Evolutionary conservation across 192 early-diverging fungal species (phyloP).

Genomic region (Entomortierella chlamydospora): DNA sequence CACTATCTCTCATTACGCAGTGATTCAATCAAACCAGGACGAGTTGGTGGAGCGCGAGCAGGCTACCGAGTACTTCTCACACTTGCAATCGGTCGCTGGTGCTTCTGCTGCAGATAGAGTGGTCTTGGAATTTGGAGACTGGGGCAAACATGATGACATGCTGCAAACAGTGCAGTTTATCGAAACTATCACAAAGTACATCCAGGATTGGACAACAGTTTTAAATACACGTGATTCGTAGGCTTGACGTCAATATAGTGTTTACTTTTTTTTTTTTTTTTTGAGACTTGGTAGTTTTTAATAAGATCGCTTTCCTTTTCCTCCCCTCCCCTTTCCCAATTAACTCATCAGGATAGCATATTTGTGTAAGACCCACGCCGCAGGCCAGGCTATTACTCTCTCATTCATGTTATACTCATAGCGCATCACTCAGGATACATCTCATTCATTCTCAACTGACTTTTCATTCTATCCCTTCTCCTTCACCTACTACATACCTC

Average conservation of each 20-base stretch:
- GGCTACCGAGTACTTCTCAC: constrained; percentile 54
- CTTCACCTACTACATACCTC: not conserved
- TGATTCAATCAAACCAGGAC: constrained; percentile 78
- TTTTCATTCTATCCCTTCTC: not conserved
- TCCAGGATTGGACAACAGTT: not conserved
- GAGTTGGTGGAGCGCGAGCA: constrained; percentile 75
- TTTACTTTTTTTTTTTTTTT: constrained; percentile 6
- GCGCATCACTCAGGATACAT: not conserved
- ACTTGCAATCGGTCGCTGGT: constrained; percentile 42
- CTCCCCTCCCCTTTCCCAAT: constrained; percentile 12
- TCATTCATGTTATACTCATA: not conserved
- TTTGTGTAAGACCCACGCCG: constrained; percentile 18
- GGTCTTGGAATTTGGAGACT: constrained; percentile 48
- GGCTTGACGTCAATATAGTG: not conserved
- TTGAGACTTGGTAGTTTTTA: not conserved
- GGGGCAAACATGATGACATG: constrained; percentile 50
- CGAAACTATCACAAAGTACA: constrained; percentile 24
- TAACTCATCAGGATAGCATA: constrained; percentile 31
- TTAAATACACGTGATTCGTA: not conserved
- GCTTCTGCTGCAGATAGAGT: not conserved
- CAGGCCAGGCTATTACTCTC: not conserved
- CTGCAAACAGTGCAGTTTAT: constrained; percentile 42
- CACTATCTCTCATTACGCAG: constrained; percentile 59
- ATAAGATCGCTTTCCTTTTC: constrained; percentile 9
- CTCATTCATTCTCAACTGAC: not conserved